Base-by-base conservation (phyloP, 306 rosid genomes). In the Astragalus membranaceus region DNA sequence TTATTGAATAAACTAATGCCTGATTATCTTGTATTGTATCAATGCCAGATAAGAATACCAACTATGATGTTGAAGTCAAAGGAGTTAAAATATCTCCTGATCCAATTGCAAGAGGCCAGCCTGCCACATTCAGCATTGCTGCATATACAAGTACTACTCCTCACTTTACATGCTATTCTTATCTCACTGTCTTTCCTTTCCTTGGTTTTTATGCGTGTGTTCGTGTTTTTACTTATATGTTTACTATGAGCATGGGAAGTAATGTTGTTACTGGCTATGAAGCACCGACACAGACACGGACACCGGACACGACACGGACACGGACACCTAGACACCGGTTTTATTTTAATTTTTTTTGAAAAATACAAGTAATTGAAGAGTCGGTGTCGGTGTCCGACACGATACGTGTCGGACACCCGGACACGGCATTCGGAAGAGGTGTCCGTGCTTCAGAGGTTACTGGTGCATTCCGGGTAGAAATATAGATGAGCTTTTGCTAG, bases 41-140 rank as follows among this genome's bases (percentile, higher is more conserved):
- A 11, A 5, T 41, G 8, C 76, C 85, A 91, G 99, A 87, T 77
- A 88, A 83, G 83, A 87, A 78, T 8, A 72, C 70, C 56, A 82
- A 70, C 43, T 94, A 91, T 77, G 82, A 72, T 70, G 87, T 94
- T 56, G 83, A 79, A 73, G 96, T 94, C 44, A 81, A 50, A 1
- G 92, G 79, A 73, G 89, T 94, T 53, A 86, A 88, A 51, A 94
- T 94, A 76, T 51, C 80, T 58, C 99, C 97, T 59, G 10, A 78
- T 73, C 97, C 99, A 8, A 15, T 94, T 1, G 85, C 78, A 3
- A 74, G 98, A 63, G 98, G 98, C 77, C 76, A 84, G 47, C 84
- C 90, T 16, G 94, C 96, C 41, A 85, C 85, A 71, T 90, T 94
- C 84, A 84, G 80, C 81, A 87, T 91, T 74, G 69, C 92, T 78